Conservation (phyloP, 2,329 filamentous ascomycete species). For the Cladobotryum mycophilum region DNA sequence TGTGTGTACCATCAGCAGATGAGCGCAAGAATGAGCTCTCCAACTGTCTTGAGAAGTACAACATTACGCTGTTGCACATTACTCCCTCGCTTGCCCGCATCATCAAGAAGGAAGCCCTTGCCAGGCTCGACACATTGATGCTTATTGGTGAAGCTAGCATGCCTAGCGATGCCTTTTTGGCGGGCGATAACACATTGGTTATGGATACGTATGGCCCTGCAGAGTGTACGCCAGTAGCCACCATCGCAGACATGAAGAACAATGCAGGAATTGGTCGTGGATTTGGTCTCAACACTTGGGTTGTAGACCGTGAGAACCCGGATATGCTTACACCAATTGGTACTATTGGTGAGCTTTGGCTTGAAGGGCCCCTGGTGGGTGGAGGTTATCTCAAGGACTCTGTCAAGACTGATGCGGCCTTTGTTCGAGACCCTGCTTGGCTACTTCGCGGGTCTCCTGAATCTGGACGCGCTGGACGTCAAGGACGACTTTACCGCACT, state of each 20-base stretch:
- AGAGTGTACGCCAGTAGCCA: constrained; percentile 11
- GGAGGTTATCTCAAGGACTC: constrained; percentile 41
- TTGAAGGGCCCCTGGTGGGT: constrained; percentile 42
- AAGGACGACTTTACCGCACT: constrained; percentile 14
- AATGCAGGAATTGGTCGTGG: constrained; percentile 8
- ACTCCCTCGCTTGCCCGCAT: constrained; percentile 6
- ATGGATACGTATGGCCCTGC: constrained; percentile 37
- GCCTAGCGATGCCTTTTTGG: background rate
- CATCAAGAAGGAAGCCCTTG: background rate
- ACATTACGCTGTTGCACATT: background rate
- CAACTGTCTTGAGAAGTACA: background rate
- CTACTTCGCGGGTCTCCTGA: constrained; percentile 3
- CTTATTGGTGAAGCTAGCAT: constrained; percentile 2
- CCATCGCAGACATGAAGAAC: constrained; percentile 15
- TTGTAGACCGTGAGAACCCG: constrained; percentile 18
- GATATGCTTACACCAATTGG: constrained; percentile 15
- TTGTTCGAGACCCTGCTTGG: constrained; percentile 21
- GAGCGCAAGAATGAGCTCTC: background rate
- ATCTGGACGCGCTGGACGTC: constrained; percentile 3
- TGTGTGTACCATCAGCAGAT: no score
- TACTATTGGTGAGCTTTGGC: constrained; percentile 26
- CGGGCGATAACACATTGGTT: constrained; percentile 15
- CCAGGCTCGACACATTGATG: background rate
- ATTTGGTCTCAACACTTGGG: constrained; percentile 8
- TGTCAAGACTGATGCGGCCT: constrained; percentile 24